Percentiles rank a stretch among this genome's conserved stretches.
These are phyloP conservation scores for Xylaria venustula DNA, from an alignment of 495 filamentous ascomycete genomes.

Conservation along the genomic window DNA sequence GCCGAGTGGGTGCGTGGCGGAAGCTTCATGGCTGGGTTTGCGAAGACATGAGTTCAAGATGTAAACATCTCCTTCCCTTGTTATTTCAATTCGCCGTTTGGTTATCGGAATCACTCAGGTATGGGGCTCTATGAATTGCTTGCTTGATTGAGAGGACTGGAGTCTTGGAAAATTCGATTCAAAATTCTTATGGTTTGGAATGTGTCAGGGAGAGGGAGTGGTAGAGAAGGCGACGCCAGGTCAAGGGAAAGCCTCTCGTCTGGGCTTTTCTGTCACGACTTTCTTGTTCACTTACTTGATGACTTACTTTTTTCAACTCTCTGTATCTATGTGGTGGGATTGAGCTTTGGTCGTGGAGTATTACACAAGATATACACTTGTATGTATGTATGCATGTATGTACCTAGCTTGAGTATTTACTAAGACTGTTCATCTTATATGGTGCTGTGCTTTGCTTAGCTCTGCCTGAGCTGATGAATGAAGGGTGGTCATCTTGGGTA, in stretches of 20 bases:
- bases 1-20: slow-evolving; percentile 67
- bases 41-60: slow-evolving; percentile 4
- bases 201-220: not conserved
- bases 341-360: not conserved
- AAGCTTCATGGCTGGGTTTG: slow-evolving; percentile 27
- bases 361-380: not conserved
- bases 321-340: slow-evolving; percentile 6
- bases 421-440: no score
- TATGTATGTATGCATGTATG: slow-evolving; percentile 6
- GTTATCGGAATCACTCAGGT: no score
- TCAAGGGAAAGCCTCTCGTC: no score
- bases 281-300: not conserved
- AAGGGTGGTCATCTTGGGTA: no score
- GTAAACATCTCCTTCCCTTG: no score
- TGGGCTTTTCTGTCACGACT: no score
- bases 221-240: no score
- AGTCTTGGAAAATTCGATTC: not conserved
- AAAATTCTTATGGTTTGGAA: not conserved
- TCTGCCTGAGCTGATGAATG: no score
- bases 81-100: no score
- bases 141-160: no score
- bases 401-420: no score
- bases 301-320: not conserved
- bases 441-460: no score
- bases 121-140: not conserved